phyloP scores from a whole-genome alignment of 495 filamentous ascomycete genomes.

The Aspergillus biplanus region DNA sequence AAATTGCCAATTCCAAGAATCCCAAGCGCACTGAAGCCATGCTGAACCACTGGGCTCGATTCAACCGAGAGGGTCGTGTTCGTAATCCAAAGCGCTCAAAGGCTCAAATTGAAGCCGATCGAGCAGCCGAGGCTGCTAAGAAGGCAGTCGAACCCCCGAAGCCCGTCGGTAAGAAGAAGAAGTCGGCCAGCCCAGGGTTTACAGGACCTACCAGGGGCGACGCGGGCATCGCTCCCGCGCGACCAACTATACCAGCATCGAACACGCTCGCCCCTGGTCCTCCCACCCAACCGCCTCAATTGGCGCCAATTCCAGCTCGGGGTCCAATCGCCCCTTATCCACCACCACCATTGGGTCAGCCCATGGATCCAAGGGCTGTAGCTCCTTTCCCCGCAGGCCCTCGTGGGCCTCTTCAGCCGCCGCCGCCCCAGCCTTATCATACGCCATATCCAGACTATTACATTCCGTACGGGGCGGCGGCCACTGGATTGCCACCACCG shows the following conservation, averaged over 20 bases:
- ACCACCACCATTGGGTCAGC: constrained; percentile 11
- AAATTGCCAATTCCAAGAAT: constrained; percentile 53
- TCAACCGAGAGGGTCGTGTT: constrained; percentile 47
- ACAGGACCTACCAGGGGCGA: constrained; percentile 15
- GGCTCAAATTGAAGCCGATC: constrained; percentile 49
- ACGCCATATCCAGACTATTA: constrained; percentile 33
- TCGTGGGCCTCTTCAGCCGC: constrained; percentile 25
- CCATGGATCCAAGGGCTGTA: constrained; percentile 28
- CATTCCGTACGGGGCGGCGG: constrained; percentile 23
- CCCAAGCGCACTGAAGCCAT: constrained; percentile 53
- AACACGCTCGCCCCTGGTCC: constrained; percentile 28
- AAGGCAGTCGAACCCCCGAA: constrained; percentile 35
- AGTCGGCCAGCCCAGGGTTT: constrained; percentile 20
- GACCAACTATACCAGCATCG: constrained; percentile 20
- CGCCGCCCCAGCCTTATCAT: constrained; percentile 29
- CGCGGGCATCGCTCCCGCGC: constrained; percentile 26
- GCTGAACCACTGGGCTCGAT: constrained; percentile 53
- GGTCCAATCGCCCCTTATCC: constrained; percentile 25
- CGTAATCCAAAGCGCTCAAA: constrained; percentile 54
- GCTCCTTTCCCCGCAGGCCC: constrained; percentile 25
- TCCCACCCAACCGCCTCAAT: constrained; percentile 22
- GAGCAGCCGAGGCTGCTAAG: constrained; percentile 32
- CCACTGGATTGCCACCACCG: constrained; percentile 23
- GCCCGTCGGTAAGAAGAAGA: constrained; percentile 25
- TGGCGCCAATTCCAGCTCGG: constrained; percentile 26